Evolutionary conservation across 2,329 filamentous ascomycete species (phyloP).

Genomic region (Exophiala sideris): DNA sequence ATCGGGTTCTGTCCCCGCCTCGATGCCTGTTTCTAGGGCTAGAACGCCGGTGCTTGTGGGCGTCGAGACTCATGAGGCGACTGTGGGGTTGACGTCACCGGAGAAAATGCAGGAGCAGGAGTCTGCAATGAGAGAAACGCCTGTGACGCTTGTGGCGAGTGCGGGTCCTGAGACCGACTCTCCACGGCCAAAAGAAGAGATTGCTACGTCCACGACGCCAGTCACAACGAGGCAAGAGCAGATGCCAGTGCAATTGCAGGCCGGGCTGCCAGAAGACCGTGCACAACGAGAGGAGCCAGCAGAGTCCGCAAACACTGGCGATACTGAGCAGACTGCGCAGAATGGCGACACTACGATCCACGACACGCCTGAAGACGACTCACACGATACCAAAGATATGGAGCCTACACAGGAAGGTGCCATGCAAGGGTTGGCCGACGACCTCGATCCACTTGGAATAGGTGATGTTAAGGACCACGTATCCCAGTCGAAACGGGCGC

Average conservation of each 20-base stretch:
- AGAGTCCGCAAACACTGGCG: no score
- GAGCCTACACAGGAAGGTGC: not conserved
- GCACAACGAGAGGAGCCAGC: no score
- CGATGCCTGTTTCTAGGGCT: slow-evolving; percentile 28
- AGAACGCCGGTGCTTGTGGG: slow-evolving; percentile 56
- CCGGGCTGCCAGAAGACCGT: no score
- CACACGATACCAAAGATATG: not conserved
- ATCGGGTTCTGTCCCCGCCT: slow-evolving; percentile 1
- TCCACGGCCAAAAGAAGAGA: slow-evolving; percentile 1
- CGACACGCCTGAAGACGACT: not conserved
- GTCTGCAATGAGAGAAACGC: not conserved
- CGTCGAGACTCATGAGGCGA: slow-evolving; percentile 57
- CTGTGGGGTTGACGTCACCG: slow-evolving; percentile 47
- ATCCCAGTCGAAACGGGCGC: slow-evolving; percentile 15
- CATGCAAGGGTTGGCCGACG: slow-evolving; percentile 15
- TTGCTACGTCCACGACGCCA: not conserved
- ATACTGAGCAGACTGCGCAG: no score
- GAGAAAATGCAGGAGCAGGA: slow-evolving; percentile 9
- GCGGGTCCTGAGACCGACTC: not conserved
- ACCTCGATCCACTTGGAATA: slow-evolving; percentile 28
- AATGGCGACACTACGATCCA: not conserved
- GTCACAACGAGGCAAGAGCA: no score
- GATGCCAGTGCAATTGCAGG: no score
- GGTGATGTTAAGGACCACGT: slow-evolving; percentile 26
- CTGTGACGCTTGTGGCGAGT: not conserved